A percentile compares a stretch with the other conserved stretches of the same genome.
Conservation (phyloP, 805 yeast genomes). For the Candida sphagnicola region DNA sequence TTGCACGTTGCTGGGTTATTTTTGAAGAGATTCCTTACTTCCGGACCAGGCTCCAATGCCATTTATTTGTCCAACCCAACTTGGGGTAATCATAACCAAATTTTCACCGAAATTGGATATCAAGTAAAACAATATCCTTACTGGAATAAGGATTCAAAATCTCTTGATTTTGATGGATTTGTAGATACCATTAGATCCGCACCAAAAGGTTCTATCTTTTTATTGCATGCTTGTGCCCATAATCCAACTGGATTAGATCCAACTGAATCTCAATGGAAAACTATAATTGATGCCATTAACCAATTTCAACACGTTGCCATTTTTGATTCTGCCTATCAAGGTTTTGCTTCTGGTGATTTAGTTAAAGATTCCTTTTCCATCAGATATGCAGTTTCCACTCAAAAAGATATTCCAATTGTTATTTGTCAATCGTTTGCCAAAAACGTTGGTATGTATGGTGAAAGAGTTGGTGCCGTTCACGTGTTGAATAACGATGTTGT, state of each 20-base stretch:
- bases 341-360: constrained; percentile 88
- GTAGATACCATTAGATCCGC: constrained; percentile 60
- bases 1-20: constrained; percentile 82
- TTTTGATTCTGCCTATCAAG: constrained; percentile 96
- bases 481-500: constrained; percentile 41
- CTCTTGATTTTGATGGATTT: constrained; percentile 69
- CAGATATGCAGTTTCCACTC: constrained; percentile 51
- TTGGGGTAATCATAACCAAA: constrained; percentile 95
- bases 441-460: constrained; percentile 96
- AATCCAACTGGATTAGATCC: constrained; percentile 98
- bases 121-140: constrained; percentile 73
- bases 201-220: constrained; percentile 69
- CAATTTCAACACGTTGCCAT: constrained; percentile 67
- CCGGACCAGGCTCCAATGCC: constrained; percentile 32
- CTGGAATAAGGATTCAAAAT: constrained; percentile 72
- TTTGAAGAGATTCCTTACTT: constrained; percentile 47
- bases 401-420: constrained; percentile 32
- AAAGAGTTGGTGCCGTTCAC: constrained; percentile 93
- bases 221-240: constrained; percentile 95
- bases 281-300: constrained; percentile 60
- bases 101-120: constrained; percentile 69
- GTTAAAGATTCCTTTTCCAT: constrained; percentile 82
- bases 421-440: constrained; percentile 96
- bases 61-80: constrained; percentile 84
- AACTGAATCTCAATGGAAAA: constrained; percentile 71